Conservation (phyloP, 2,329 filamentous ascomycete genomes). For the Chaetomium sp. region DNA sequence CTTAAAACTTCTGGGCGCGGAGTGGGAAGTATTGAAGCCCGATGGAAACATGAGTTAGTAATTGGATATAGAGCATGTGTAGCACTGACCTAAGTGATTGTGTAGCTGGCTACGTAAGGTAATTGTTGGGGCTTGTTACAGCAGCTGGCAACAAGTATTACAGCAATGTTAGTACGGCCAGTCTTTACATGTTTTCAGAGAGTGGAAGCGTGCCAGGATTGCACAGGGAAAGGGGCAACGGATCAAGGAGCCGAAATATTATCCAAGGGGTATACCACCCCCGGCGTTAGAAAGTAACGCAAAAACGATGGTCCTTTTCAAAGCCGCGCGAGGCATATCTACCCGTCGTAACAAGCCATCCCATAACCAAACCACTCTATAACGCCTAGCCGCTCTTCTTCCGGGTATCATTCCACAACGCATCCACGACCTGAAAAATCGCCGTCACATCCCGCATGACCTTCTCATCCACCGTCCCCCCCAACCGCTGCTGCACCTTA, state of each 20-base stretch:
- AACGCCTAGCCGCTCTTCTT: conserved; percentile 22
- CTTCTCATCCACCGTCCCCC: conserved; percentile 68
- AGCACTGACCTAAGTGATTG: not conserved
- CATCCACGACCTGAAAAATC: conserved; percentile 88
- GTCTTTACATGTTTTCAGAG: not conserved
- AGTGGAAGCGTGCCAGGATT: too few relatives aligned
- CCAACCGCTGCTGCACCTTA: conserved; percentile 90
- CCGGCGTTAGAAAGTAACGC: too few relatives aligned
- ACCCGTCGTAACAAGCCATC: not conserved
- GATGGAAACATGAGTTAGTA: not conserved
- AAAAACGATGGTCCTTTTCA: not conserved
- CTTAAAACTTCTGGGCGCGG: too few relatives aligned
- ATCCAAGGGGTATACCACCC: not conserved
- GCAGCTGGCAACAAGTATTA: too few relatives aligned
- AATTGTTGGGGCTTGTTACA: too few relatives aligned
- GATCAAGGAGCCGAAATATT: not conserved
- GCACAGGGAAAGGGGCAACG: not conserved
- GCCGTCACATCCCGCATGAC: conserved; percentile 81
- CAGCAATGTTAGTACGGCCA: too few relatives aligned
- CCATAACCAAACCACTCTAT: not conserved
- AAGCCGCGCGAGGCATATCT: not conserved
- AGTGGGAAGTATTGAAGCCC: not conserved
- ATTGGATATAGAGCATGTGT: not conserved
- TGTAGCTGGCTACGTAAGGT: not conserved
- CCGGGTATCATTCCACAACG: conserved; percentile 69